phyloP scores from a whole-genome alignment of 768 basidiomycete genomes.

The Coprinellus micaceus region DNA sequence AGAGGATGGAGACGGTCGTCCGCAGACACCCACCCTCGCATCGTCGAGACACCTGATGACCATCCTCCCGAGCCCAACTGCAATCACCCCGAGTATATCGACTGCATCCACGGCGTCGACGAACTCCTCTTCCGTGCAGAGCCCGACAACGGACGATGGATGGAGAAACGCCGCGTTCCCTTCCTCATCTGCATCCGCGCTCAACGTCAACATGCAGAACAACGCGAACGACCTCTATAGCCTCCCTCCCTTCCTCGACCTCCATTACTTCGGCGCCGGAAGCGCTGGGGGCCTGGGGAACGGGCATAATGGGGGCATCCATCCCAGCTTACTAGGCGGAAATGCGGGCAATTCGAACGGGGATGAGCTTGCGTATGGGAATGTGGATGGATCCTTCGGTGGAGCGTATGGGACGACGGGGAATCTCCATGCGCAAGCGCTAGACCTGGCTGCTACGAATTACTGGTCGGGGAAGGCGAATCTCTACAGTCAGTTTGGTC shows the following conservation, averaged over 20 bases:
- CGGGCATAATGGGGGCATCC: no score
- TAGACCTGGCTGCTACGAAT: conserved; percentile 31
- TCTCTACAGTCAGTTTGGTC: conserved; percentile 12
- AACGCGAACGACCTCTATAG: conserved; percentile 31
- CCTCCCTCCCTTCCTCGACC: conserved; percentile 60
- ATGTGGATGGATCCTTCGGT: conserved; percentile 8
- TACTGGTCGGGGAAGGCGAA: conserved; percentile 5
- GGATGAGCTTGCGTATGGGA: not conserved
- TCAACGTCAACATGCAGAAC: no score
- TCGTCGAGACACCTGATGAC: conserved; percentile 6
- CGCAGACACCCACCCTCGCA: conserved; percentile 9
- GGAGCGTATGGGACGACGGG: not conserved
- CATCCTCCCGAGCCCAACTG: not conserved
- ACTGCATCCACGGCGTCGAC: not conserved
- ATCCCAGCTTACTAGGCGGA: no score
- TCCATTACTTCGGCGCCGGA: conserved; percentile 45
- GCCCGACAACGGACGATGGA: not conserved
- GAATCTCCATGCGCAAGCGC: conserved; percentile 25
- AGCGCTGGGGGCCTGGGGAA: not conserved
- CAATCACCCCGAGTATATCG: not conserved
- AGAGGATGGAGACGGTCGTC: not conserved
- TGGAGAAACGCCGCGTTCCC: no score
- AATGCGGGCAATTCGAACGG: not conserved
- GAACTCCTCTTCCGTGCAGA: not conserved
- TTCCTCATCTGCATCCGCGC: no score